These are phyloP conservation scores for Furcasterigmium furcatum DNA, from an alignment of 2,329 filamentous ascomycete species.

Conservation along the genomic window DNA sequence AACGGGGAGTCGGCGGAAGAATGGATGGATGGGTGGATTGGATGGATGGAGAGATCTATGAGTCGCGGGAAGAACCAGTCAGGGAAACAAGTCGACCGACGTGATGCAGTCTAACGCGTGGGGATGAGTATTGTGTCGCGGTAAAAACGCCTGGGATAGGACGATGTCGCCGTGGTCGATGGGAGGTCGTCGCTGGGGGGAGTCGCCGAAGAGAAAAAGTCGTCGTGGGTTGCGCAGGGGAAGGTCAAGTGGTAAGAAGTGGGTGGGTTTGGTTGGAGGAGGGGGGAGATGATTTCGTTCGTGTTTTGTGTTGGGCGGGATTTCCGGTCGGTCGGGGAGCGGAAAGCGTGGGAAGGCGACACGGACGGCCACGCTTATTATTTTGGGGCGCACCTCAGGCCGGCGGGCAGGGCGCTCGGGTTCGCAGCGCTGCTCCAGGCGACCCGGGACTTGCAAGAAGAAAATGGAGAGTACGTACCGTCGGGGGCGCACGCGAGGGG, in stretches of 20 bases:
- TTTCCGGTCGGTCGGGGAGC: slow-evolving; percentile 13
- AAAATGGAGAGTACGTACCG: background rate
- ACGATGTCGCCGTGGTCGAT: background rate
- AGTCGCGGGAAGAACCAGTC: background rate
- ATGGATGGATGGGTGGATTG: background rate
- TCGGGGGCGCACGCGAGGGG: no score
- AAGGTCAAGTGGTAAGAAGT: background rate
- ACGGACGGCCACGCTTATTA: background rate
- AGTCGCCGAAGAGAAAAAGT: background rate
- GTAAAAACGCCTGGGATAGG: background rate
- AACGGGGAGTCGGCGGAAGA: background rate
- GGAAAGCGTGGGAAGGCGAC: slow-evolving; percentile 1
- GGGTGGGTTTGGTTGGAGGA: background rate
- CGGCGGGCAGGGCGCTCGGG: no score
- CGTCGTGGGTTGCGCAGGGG: background rate
- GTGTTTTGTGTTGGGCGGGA: slow-evolving; percentile 17
- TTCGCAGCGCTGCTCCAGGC: no score
- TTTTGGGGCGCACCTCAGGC: no score
- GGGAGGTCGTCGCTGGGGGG: background rate
- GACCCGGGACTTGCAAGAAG: background rate
- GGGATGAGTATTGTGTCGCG: background rate
- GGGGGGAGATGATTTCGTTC: slow-evolving; percentile 7
- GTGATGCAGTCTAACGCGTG: background rate
- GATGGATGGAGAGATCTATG: background rate
- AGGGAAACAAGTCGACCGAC: background rate